Base-by-base conservation (phyloP, 2,329 filamentous ascomycete genomes). In the Aspergillus aculeatus region DNA sequence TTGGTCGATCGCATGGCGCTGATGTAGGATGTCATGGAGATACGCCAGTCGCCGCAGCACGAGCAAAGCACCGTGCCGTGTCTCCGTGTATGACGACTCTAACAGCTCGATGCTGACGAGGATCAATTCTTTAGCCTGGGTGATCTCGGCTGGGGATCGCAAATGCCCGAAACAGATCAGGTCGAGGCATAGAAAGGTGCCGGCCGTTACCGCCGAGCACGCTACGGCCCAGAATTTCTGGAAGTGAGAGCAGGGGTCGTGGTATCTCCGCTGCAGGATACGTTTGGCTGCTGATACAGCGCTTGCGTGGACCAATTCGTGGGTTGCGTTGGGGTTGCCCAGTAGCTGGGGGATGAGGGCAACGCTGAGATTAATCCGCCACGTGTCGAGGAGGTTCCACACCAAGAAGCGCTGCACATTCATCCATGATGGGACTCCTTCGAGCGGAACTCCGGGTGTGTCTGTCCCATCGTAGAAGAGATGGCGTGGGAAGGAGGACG, bases 171-270 rank as follows among this genome's bases (percentile, higher is more conserved):
- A 54, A 10, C 52, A 54, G 16, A 54, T 54, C 3, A 47, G 11
- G 41, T 54, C 52, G 38, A 54, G 52, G n/a, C 38, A 41, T 10
- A 54, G 38, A 21, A 54, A 54, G 38, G 47, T 54, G 38, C 32
- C 52, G n/a, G 52, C 52, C 11, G 52, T 24, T 4, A 54, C 52
- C 3, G 41, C 47, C 23, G 38, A 54, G 19, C 52, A 54, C 19
- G 52, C 47, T 0, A 47, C 41, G 19, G 52, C 38, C 52, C 52
- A 54, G 38, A 54, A 54, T 23, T 54, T 54, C 11, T 54, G 52
- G 5, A 47, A 54, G 21, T 54, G 24, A 19, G 52, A 38, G 16
- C 23, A 31, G 16, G 52, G 52, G n/a, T 54, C 52, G 23, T 47
- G 35, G n/a, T 54, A 54, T 47, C 52, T n/a, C 5, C 52, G 41